A percentile compares a stretch with the other conserved stretches of the same genome.
Conservation (phyloP, 202 grass and related monocot species). For the Setaria italica region DNA sequence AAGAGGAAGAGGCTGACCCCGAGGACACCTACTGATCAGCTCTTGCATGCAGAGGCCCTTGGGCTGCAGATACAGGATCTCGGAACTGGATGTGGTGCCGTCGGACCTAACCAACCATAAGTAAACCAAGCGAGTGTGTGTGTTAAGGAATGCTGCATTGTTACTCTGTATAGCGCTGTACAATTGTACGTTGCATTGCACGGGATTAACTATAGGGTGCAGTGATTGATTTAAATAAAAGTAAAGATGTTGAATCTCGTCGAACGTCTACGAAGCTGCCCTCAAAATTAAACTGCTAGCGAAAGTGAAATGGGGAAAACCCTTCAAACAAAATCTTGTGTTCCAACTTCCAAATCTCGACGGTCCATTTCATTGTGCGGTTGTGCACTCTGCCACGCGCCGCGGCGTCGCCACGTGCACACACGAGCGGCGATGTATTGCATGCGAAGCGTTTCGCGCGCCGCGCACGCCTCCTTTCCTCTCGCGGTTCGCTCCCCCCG, state of each 20-base stretch:
- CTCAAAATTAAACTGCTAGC: neutral
- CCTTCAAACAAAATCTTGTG: no score
- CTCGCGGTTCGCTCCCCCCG: neutral
- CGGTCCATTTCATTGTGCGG: neutral
- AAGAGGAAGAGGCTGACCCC: slow-evolving; percentile 43
- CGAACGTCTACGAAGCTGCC: no score
- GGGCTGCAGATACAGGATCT: neutral
- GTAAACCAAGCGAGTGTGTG: neutral
- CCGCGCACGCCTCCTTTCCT: neutral
- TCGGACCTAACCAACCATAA: neutral
- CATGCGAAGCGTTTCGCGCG: neutral
- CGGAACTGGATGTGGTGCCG: neutral
- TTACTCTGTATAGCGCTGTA: neutral
- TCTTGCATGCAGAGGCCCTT: neutral
- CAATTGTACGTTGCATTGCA: slow-evolving; percentile 6
- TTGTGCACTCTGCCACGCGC: neutral
- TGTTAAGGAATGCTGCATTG: neutral
- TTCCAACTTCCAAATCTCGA: neutral
- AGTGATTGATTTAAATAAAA: neutral
- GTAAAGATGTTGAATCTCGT: neutral
- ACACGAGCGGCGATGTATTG: neutral
- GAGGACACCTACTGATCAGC: slow-evolving; percentile 49
- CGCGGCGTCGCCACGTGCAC: neutral
- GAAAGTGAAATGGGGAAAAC: neutral
- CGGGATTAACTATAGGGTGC: neutral